These are phyloP conservation scores for Solanum pennellii DNA, from an alignment of 257 asterid species.

Conservation along the genomic window DNA sequence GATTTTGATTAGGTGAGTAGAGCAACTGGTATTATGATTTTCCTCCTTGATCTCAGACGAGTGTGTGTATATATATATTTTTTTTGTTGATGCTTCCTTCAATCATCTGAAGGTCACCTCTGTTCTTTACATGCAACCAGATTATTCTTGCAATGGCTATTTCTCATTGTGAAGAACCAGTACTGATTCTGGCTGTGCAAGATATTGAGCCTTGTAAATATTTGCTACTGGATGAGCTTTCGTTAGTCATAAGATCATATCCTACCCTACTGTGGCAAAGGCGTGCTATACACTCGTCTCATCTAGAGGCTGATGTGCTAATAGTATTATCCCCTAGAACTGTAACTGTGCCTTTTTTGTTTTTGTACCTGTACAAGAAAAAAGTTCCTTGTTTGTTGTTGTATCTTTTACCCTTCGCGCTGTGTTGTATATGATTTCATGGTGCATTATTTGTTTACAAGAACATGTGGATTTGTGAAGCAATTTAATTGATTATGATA, in stretches of 20 bases:
- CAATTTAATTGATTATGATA: background rate
- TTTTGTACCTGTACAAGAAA: background rate
- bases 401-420: background rate
- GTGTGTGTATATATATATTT: background rate
- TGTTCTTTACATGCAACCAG: background rate
- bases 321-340: background rate
- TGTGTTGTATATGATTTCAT: background rate
- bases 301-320: background rate
- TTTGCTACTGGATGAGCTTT: background rate
- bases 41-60: background rate
- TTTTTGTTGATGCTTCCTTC: background rate
- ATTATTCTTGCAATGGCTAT: background rate
- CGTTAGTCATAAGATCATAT: background rate
- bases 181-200: background rate
- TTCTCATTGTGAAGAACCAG: background rate
- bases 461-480: background rate
- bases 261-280: background rate
- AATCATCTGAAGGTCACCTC: background rate
- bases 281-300: background rate
- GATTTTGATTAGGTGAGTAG: background rate
- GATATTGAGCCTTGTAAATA: background rate
- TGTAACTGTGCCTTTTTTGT: background rate
- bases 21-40: background rate
- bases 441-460: background rate
- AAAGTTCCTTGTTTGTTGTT: background rate